These are phyloP conservation scores for Glycyrrhiza uralensis DNA, from an alignment of 306 rosid species.

Conservation along the genomic window DNA sequence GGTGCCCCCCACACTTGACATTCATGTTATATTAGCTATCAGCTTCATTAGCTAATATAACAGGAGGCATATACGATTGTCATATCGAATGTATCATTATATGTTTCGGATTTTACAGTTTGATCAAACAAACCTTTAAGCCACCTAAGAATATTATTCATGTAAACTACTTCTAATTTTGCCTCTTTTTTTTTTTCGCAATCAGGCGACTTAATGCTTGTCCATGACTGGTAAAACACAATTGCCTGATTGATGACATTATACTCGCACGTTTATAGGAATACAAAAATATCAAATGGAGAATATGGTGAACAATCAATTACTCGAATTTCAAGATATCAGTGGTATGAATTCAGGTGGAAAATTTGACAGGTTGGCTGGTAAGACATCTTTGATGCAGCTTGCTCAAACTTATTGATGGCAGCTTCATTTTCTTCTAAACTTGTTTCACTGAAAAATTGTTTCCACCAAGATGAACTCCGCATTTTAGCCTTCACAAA, in stretches of 20 bases:
- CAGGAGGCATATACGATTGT: not conserved
- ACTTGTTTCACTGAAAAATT: conserved; percentile 56
- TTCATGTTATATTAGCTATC: not conserved
- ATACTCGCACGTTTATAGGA: conserved; percentile 20
- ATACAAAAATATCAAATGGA: conserved; percentile 10
- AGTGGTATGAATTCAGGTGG: conserved; percentile 73
- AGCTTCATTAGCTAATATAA: not conserved
- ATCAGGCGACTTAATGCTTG: not conserved
- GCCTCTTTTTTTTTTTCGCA: conserved; percentile 7
- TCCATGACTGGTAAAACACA: conserved; percentile 6
- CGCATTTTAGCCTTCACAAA: conserved; percentile 83
- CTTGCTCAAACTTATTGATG: conserved; percentile 63
- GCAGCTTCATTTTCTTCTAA: conserved; percentile 64
- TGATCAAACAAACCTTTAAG: not conserved
- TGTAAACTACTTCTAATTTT: not conserved
- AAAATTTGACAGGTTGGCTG: conserved; percentile 74
- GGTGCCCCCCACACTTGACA: not conserved
- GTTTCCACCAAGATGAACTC: conserved; percentile 84
- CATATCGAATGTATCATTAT: not conserved
- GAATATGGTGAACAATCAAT: conserved; percentile 3
- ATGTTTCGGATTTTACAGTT: not conserved
- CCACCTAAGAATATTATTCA: not conserved
- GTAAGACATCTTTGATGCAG: conserved; percentile 58
- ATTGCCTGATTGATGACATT: conserved; percentile 14
- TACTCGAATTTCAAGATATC: conserved; percentile 24